Evolutionary conservation across 2,329 filamentous ascomycete genomes (phyloP), one percentile per base, ranked within the genome.

Genomic region (Beauveria caledonica): DNA sequence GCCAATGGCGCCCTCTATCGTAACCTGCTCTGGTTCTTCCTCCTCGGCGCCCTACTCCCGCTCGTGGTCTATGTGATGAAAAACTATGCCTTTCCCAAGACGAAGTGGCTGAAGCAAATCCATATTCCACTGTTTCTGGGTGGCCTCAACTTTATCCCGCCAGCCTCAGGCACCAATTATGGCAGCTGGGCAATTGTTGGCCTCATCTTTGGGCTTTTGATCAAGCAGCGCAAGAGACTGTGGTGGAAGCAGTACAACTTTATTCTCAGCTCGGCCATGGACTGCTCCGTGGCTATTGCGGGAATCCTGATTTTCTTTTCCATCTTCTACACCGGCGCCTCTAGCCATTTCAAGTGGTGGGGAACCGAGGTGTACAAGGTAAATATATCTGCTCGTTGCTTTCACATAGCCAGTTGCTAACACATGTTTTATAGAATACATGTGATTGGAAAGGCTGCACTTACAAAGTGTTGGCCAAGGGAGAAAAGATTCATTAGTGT

Each of bases 11-110:
- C 77, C 2, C 71, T 82, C 5, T 85, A 85, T 66, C 71, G 74
- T 0, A 66, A 71, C 0, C 69, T 85, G 19, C 73, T 80, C 54
- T 83, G 73, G 70, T 84, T 82, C 72, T 85, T 79, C 71, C 70
- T 84, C 21, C 71, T 80, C 1, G 82, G 83, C 1, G 74, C 75
- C 5, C 21, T 77, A 2, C 68, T 81, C 0, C 83, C 83, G 0
- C 62, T 82, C 1, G 36, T 73, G 1, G 74, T 82, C 62, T 82
- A 77, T 65, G 51, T 77, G n/a, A 39, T 68, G 7, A 64, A 64
- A 40, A 64, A 51, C 13, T 64, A 55, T 15, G 61, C 55, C 2
- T 71, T 70, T 48, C 69, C 68, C 8, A 62, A 64, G 8, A 57
- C 61, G 3, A 57, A 59, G 15, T 70, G 67, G 67, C n/a, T 72